phyloP scores from a whole-genome alignment of 768 basidiomycete species.

The Imleria badia region DNA sequence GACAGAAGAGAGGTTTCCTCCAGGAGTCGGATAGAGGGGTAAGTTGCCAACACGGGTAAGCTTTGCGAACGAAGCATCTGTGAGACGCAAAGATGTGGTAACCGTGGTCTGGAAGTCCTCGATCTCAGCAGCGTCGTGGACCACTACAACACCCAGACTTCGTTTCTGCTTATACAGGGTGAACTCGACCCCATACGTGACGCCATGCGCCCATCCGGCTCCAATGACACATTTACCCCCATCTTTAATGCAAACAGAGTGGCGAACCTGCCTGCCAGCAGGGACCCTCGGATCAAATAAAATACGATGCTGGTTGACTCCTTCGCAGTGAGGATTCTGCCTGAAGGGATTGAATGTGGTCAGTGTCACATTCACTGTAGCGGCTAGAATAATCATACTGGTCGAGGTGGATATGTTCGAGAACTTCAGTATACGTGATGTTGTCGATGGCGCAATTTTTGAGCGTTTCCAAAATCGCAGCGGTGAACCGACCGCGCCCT shows the following conservation, averaged over 20 bases:
- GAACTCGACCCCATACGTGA: slow-evolving; percentile 17
- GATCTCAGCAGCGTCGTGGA: slow-evolving; percentile 11
- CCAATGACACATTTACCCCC: slow-evolving; percentile 18
- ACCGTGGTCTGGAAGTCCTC: slow-evolving; percentile 15
- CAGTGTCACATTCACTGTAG: too few relatives aligned
- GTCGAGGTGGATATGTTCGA: slow-evolving; percentile 15
- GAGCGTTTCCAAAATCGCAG: slow-evolving; percentile 20
- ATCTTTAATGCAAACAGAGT: not conserved
- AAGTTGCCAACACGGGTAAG: not conserved
- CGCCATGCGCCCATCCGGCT: slow-evolving; percentile 28
- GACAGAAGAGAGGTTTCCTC: not conserved
- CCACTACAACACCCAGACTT: not conserved
- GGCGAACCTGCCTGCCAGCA: slow-evolving; percentile 6
- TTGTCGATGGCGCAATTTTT: not conserved
- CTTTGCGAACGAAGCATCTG: slow-evolving; percentile 1
- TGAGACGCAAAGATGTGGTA: not conserved
- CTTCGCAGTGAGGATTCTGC: slow-evolving; percentile 34
- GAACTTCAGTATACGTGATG: slow-evolving; percentile 26
- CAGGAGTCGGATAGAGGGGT: slow-evolving; percentile 3
- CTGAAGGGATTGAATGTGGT: slow-evolving; percentile 6
- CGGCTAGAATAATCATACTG: too few relatives aligned
- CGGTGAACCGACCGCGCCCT: slow-evolving; percentile 27
- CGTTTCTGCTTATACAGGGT: slow-evolving; percentile 16
- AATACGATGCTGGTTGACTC: slow-evolving; percentile 9
- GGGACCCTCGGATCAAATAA: slow-evolving; percentile 23